A percentile compares a stretch with the other conserved stretches of the same genome.
These are phyloP conservation scores for Breviolum minutum DNA, from an alignment of 73 alveolate species.

Conservation along the genomic window DNA sequence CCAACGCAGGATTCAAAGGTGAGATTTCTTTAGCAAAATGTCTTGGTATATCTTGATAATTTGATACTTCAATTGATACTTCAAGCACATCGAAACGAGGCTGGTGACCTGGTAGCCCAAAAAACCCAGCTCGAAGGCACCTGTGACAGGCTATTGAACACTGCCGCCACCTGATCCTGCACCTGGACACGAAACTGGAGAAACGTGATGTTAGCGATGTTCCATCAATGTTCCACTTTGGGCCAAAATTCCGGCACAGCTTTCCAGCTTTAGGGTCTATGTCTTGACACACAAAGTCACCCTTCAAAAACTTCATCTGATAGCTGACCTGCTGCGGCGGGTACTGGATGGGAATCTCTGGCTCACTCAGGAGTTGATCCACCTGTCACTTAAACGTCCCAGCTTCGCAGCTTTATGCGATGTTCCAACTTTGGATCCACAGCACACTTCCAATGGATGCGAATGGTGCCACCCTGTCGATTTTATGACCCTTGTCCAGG, in stretches of 20 bases:
- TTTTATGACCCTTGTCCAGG: no score
- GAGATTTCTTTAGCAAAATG: no score
- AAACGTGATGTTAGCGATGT: not conserved
- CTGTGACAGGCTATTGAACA: constrained; percentile 32
- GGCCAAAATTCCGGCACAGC: no score
- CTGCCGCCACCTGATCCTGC: not conserved
- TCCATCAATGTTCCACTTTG: no score
- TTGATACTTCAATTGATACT: no score
- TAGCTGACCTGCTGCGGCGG: constrained; percentile 1
- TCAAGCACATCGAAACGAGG: no score
- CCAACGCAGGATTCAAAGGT: no score
- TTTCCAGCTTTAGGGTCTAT: no score
- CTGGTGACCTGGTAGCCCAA: not conserved
- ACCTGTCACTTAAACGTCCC: not conserved
- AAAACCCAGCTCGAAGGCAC: not conserved
- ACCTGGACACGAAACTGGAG: not conserved
- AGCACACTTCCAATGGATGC: no score
- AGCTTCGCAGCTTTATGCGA: not conserved
- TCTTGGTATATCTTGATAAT: no score
- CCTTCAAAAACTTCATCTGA: not conserved
- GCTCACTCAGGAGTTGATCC: constrained; percentile 25
- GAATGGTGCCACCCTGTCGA: no score
- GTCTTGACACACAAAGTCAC: not conserved
- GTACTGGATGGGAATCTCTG: not conserved
- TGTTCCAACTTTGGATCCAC: no score